Evolutionary conservation across 2,329 filamentous ascomycete genomes (phyloP).

Genomic region (Aureobasidium namibiae): DNA sequence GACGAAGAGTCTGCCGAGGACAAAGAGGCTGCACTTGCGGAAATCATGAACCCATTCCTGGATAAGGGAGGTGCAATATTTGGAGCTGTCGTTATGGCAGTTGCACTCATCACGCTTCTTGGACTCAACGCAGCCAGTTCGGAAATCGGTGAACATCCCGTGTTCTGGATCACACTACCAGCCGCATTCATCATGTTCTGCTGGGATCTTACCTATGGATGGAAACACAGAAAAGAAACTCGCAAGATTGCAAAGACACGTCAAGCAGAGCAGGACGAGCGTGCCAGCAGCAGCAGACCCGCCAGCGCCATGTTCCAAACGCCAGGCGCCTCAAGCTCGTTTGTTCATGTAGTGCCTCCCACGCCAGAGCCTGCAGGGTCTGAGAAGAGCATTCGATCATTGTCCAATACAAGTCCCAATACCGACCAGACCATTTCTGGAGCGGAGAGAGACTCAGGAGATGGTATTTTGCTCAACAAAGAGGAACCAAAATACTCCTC

Average conservation of each 20-base stretch:
- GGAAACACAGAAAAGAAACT: conserved; percentile 54
- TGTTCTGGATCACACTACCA: conserved; percentile 62
- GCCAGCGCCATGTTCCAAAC: neutral
- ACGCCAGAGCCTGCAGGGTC: neutral
- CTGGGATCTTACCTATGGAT: conserved; percentile 59
- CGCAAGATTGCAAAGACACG: conserved; percentile 53
- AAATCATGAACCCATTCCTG: conserved; percentile 68
- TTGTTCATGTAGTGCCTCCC: neutral
- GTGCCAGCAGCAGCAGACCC: neutral
- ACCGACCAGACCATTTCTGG: neutral
- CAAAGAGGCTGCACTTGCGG: conserved; percentile 55
- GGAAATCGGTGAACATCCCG: conserved; percentile 43
- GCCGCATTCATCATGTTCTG: conserved; percentile 60
- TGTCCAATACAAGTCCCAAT: neutral
- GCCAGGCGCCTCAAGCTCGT: neutral
- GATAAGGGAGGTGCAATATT: conserved; percentile 59
- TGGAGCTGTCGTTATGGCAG: conserved; percentile 58
- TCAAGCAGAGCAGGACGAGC: conserved; percentile 16
- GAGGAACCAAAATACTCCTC: neutral
- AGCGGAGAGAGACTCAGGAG: neutral
- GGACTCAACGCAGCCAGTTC: conserved; percentile 55
- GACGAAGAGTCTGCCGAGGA: conserved; percentile 40
- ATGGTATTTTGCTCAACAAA: neutral
- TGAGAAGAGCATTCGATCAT: neutral
- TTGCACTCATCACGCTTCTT: conserved; percentile 57